These are phyloP conservation scores for Chalciporus pseudorubinellus DNA, from an alignment of 768 basidiomycete genomes.

Conservation along the genomic window DNA sequence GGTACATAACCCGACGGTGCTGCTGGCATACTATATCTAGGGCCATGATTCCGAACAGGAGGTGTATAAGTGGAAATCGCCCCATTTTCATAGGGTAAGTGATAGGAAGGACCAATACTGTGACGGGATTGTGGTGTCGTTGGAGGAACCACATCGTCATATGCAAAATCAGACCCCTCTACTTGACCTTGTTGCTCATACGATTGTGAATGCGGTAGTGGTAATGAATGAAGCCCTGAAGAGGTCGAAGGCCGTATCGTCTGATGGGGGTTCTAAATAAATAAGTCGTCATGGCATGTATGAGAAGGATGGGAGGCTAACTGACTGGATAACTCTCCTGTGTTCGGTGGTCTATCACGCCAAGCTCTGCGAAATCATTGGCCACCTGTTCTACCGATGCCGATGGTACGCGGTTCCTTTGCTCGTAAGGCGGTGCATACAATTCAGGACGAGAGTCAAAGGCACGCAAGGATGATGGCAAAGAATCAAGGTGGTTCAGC, in stretches of 20 bases:
- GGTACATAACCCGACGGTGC: constrained; percentile 71
- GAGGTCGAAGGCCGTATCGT: constrained; percentile 38
- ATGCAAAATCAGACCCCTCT: constrained; percentile 33
- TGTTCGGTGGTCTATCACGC: constrained; percentile 47
- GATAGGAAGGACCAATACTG: constrained; percentile 39
- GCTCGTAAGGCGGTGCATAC: constrained; percentile 75
- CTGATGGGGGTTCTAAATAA: constrained; percentile 34
- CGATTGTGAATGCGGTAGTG: constrained; percentile 34
- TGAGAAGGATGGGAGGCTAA: constrained; percentile 9
- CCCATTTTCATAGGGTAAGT: constrained; percentile 44
- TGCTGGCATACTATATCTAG: constrained; percentile 65
- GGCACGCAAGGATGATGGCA: constrained; percentile 59
- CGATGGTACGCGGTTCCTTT: constrained; percentile 39
- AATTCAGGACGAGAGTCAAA: constrained; percentile 67
- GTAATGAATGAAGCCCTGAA: constrained; percentile 32
- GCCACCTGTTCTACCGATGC: constrained; percentile 48
- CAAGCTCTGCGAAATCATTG: constrained; percentile 66
- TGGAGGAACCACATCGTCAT: constrained; percentile 41
- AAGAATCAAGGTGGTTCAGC: constrained; percentile 44
- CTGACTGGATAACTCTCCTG: constrained; percentile 62
- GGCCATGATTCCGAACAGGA: constrained; percentile 42
- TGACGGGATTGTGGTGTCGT: constrained; percentile 35
- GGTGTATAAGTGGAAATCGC: constrained; percentile 30
- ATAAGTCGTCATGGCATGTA: constrained; percentile 13
- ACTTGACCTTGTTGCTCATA: constrained; percentile 38